Percentiles rank a stretch among this genome's conserved stretches.
Evolutionary conservation across 305 asterid species (phyloP).

Genomic region (Petunia hybrid): DNA sequence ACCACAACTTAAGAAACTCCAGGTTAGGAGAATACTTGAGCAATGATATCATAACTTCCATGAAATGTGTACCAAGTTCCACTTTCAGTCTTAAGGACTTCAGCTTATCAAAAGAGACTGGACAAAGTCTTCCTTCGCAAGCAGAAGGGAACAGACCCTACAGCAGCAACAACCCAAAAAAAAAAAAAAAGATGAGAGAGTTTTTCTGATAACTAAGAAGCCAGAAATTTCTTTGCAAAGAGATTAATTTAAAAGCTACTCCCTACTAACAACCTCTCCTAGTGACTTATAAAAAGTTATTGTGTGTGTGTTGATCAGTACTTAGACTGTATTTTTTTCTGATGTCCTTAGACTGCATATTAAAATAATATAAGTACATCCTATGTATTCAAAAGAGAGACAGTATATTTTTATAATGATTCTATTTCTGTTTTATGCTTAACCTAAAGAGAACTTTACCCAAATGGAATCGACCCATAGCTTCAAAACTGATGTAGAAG

Average conservation of each 20-base stretch:
- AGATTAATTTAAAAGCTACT: background rate
- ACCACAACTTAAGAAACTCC: constrained; percentile 10
- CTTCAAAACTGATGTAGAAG: background rate
- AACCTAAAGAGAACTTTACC: background rate
- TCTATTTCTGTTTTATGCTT: background rate
- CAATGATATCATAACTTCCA: constrained; percentile 17
- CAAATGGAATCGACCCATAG: too few relatives aligned
- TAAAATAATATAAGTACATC: too few relatives aligned
- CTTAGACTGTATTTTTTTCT: background rate
- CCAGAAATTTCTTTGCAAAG: background rate
- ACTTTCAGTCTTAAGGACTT: constrained; percentile 28
- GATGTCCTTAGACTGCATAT: background rate
- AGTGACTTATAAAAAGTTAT: background rate
- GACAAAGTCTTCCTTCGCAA: background rate
- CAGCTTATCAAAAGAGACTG: constrained; percentile 19
- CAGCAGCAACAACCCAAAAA: background rate
- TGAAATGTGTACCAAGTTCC: background rate
- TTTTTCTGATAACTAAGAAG: background rate
- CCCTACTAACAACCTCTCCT: background rate
- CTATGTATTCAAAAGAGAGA: background rate
- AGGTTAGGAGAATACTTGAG: constrained; percentile 36
- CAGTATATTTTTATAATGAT: background rate
- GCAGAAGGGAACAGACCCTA: background rate
- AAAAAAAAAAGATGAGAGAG: background rate
- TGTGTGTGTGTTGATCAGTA: background rate